Conservation (phyloP, 192 early-diverging fungal species). For the Backusella australiensis region DNA sequence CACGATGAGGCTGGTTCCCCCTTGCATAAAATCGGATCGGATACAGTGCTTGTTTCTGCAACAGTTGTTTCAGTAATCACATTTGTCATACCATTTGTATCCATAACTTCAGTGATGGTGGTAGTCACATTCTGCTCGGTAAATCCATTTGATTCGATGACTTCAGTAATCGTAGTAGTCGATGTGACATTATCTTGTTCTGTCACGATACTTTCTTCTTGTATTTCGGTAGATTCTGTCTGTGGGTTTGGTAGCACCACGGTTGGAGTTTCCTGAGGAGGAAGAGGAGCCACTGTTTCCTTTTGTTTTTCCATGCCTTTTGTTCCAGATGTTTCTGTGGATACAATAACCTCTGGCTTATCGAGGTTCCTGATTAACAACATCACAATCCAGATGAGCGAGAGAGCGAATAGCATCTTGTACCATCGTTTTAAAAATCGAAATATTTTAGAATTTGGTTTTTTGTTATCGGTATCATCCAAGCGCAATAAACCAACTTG, state of each 20-base stretch:
- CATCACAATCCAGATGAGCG: not conserved
- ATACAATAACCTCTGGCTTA: not conserved
- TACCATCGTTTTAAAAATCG: not conserved
- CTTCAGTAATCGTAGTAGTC: not conserved
- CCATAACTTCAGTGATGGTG: not conserved
- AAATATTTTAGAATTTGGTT: not conserved
- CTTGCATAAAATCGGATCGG: not conserved
- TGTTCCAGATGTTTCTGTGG: not conserved
- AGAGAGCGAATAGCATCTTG: not conserved
- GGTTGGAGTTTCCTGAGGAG: not conserved
- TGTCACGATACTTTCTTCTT: not conserved
- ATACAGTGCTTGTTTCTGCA: not conserved
- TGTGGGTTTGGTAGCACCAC: not conserved
- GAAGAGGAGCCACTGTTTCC: not conserved
- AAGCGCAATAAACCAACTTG: not conserved
- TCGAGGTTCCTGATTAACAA: not conserved
- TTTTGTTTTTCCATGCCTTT: not conserved
- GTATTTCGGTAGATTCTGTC: not conserved
- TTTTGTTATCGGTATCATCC: not conserved
- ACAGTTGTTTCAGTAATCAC: not conserved
- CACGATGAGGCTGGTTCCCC: not conserved
- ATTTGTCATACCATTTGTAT: constrained; percentile 4
- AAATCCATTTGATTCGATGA: not conserved
- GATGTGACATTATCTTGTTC: not conserved
- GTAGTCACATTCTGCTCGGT: not conserved